phyloP scores from a whole-genome alignment of 768 basidiomycete species.

The Leccinum rimulosum region DNA sequence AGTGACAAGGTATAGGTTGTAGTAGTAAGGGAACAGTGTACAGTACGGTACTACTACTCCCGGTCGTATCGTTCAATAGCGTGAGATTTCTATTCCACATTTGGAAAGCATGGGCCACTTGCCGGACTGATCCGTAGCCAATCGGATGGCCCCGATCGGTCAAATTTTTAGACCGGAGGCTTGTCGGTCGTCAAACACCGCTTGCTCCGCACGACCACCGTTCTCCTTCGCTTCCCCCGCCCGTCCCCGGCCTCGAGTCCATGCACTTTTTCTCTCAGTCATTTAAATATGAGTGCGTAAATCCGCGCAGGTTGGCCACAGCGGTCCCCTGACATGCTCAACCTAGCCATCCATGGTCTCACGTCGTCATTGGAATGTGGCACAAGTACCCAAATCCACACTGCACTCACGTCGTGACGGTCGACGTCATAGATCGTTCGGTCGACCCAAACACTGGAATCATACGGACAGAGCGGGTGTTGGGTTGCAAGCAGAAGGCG shows the following conservation, averaged over 20 bases:
- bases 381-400: conserved; percentile 95
- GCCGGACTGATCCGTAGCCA: conserved; percentile 25
- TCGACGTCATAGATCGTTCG: conserved; percentile 83
- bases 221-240: conserved; percentile 15
- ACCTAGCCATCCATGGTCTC: conserved; percentile 81
- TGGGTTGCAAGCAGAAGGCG: conserved; percentile 90
- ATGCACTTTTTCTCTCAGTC: conserved; percentile 89
- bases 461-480: conserved; percentile 85
- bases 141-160: conserved; percentile 23
- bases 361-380: conserved; percentile 92
- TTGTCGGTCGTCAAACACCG: conserved; percentile 13
- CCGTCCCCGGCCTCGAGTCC: conserved; percentile 25
- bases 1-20: neutral
- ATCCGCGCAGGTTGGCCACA: neutral
- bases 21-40: neutral
- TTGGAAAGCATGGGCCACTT: neutral
- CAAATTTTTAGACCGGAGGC: conserved; percentile 13
- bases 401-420: conserved; percentile 82
- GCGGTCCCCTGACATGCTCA: conserved; percentile 5
- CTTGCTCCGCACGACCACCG: conserved; percentile 21
- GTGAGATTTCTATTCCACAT: conserved; percentile 9
- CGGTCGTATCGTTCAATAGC: neutral
- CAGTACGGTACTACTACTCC: too few species aligned
- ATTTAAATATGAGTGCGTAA: conserved; percentile 79
- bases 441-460: conserved; percentile 83